Percentiles rank a stretch among this genome's conserved stretches.
Evolutionary conservation across 202 grass and related monocot genomes (phyloP).

Genomic region (Panicum hallii): DNA sequence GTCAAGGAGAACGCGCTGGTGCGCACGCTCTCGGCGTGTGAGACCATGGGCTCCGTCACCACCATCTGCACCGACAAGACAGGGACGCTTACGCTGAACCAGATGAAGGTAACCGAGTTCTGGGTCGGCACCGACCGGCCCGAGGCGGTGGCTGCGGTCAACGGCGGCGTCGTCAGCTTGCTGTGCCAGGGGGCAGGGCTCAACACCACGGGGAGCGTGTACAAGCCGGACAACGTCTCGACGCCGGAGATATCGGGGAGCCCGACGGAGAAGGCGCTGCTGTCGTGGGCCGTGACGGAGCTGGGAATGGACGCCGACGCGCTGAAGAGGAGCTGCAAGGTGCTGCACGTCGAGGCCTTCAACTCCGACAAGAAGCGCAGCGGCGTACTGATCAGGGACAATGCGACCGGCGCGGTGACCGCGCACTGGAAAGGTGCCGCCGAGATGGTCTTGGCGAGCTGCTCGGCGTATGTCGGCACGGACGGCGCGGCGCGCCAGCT

Average conservation of each 20-base stretch:
- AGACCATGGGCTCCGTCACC: slow-evolving; percentile 89
- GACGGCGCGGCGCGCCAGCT: slow-evolving; percentile 44
- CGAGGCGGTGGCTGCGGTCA: neutral
- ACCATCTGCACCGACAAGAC: slow-evolving; percentile 92
- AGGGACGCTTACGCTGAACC: slow-evolving; percentile 76
- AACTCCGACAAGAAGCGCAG: slow-evolving; percentile 95
- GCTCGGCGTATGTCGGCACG: slow-evolving; percentile 44
- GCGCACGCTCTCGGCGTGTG: slow-evolving; percentile 74
- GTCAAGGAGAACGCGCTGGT: slow-evolving; percentile 83
- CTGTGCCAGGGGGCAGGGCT: slow-evolving; percentile 64
- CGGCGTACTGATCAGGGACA: slow-evolving; percentile 62
- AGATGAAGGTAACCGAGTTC: slow-evolving; percentile 78
- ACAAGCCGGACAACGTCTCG: slow-evolving; percentile 42
- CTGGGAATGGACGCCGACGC: slow-evolving; percentile 57
- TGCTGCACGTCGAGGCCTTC: slow-evolving; percentile 80
- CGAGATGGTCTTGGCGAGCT: slow-evolving; percentile 75
- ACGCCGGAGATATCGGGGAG: slow-evolving; percentile 66
- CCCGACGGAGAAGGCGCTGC: slow-evolving; percentile 91
- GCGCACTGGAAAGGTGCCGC: slow-evolving; percentile 93
- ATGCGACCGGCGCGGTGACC: slow-evolving; percentile 13
- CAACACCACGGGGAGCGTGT: slow-evolving; percentile 82
- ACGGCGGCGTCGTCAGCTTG: slow-evolving; percentile 17
- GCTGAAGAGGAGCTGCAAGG: slow-evolving; percentile 47
- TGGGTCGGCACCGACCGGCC: slow-evolving; percentile 54
- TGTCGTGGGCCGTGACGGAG: slow-evolving; percentile 62